phyloP scores from a whole-genome alignment of 257 asterid species.

The Solanum neorickii region DNA sequence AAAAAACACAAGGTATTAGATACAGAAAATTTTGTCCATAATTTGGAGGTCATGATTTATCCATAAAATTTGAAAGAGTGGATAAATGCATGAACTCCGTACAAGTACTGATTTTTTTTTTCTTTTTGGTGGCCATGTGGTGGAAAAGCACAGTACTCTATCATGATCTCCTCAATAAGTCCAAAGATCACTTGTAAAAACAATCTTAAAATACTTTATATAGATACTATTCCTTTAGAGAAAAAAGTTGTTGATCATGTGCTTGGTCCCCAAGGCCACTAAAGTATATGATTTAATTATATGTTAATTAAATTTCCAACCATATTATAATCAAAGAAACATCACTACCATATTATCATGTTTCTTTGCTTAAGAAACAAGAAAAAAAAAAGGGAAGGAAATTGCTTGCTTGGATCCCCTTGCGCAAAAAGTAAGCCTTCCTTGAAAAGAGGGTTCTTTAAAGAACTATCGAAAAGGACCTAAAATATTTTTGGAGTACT shows the following conservation, averaged over 20 bases:
- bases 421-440: conserved; percentile 9
- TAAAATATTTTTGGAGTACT: no score
- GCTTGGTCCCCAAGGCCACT: not conserved
- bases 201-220: not conserved
- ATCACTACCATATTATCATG: conserved; percentile 8
- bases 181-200: conserved; percentile 13
- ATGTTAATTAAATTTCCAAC: conserved; percentile 25
- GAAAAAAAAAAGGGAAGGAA: not conserved
- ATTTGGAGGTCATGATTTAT: not conserved
- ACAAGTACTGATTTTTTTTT: conserved; percentile 3
- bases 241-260: conserved; percentile 22
- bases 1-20: not conserved
- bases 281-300: not conserved
- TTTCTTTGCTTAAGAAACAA: conserved; percentile 10
- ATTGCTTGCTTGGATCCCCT: conserved; percentile 17
- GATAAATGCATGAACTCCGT: conserved; percentile 11
- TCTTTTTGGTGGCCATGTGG: not conserved
- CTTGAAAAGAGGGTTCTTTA: not conserved
- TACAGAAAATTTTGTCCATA: not conserved
- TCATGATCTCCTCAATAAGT: conserved; percentile 1
- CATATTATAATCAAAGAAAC: conserved; percentile 18
- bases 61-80: not conserved
- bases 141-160: conserved; percentile 3
- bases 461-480: not conserved
- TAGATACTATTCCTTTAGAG: conserved; percentile 11